A percentile compares a stretch with the other conserved stretches of the same genome.
Conservation (phyloP, 345 rosid genomes). For the Citrus trifoliata region DNA sequence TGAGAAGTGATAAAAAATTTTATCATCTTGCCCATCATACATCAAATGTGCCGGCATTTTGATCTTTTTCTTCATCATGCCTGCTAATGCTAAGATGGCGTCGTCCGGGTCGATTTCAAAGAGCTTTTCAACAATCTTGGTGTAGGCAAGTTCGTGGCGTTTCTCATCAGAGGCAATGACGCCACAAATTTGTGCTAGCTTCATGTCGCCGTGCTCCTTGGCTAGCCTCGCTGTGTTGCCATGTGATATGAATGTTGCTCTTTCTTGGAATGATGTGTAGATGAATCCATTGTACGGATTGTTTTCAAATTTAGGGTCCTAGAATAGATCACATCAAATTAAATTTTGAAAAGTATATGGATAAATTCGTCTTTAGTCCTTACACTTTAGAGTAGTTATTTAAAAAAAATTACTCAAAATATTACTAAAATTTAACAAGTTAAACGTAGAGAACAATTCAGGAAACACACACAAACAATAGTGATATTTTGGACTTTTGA, state of each 20-base stretch:
- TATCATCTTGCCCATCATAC: slow-evolving; percentile 31
- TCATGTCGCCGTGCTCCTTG: slow-evolving; percentile 34
- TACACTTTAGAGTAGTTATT: too few species aligned
- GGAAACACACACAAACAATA: too few species aligned
- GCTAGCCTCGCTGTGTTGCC: slow-evolving; percentile 54
- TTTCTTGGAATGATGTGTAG: slow-evolving; percentile 77
- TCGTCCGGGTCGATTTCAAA: slow-evolving; percentile 33
- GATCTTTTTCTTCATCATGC: slow-evolving; percentile 31
- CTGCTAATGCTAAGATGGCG: slow-evolving; percentile 26
- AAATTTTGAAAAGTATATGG: neutral
- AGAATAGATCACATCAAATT: slow-evolving; percentile 1
- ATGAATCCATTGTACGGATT: slow-evolving; percentile 69
- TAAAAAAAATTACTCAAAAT: too few species aligned
- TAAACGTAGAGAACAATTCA: too few species aligned
- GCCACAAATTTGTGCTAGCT: slow-evolving; percentile 38
- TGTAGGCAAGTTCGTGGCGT: slow-evolving; percentile 39
- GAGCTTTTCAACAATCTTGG: slow-evolving; percentile 34
- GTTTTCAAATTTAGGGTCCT: slow-evolving; percentile 75
- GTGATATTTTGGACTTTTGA: too few species aligned
- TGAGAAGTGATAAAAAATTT: slow-evolving; percentile 29
- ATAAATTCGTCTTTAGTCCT: too few species aligned
- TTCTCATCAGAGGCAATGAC: slow-evolving; percentile 35
- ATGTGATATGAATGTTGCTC: slow-evolving; percentile 72
- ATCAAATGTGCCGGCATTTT: slow-evolving; percentile 41
- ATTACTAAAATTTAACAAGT: too few species aligned